Conservation (phyloP, 305 asterid genomes). For the Plantago rigida region DNA sequence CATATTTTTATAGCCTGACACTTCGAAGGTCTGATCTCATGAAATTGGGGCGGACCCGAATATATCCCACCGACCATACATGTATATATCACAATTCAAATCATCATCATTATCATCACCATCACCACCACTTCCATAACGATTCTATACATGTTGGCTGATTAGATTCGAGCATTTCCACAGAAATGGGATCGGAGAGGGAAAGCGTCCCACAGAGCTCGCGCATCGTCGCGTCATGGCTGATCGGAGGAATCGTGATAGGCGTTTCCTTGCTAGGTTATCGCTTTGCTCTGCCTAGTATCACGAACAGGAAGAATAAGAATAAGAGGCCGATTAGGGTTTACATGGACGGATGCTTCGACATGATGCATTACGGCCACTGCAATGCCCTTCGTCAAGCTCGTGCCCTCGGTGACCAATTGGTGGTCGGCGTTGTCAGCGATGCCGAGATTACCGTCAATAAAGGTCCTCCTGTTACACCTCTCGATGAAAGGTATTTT, state of each 20-base stretch:
- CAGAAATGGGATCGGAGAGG: constrained; percentile 30
- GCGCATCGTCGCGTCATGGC: constrained; percentile 30
- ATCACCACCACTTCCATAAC: too few relatives aligned
- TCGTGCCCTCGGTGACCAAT: constrained; percentile 87
- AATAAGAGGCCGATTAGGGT: constrained; percentile 84
- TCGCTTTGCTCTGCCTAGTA: constrained; percentile 38
- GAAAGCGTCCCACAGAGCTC: constrained; percentile 31
- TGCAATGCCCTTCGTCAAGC: constrained; percentile 97
- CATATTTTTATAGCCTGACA: too few relatives aligned
- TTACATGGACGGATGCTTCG: constrained; percentile 94
- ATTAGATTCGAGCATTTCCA: too few relatives aligned
- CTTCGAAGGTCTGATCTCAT: too few relatives aligned
- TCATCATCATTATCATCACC: too few relatives aligned
- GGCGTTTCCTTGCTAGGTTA: constrained; percentile 51
- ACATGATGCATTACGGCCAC: constrained; percentile 97
- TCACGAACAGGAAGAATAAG: constrained; percentile 25
- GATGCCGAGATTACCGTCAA: constrained; percentile 76
- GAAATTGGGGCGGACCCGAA: too few relatives aligned
- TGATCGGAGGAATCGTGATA: constrained; percentile 39
- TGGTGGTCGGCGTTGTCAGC: constrained; percentile 85
- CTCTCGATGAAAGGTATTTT: constrained; percentile 64
- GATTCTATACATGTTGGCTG: too few relatives aligned
- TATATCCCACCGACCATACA: too few relatives aligned
- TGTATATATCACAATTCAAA: too few relatives aligned
- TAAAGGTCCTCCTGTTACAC: constrained; percentile 94